phyloP scores from a whole-genome alignment of 345 rosid species.

The Heritiera fomes region DNA sequence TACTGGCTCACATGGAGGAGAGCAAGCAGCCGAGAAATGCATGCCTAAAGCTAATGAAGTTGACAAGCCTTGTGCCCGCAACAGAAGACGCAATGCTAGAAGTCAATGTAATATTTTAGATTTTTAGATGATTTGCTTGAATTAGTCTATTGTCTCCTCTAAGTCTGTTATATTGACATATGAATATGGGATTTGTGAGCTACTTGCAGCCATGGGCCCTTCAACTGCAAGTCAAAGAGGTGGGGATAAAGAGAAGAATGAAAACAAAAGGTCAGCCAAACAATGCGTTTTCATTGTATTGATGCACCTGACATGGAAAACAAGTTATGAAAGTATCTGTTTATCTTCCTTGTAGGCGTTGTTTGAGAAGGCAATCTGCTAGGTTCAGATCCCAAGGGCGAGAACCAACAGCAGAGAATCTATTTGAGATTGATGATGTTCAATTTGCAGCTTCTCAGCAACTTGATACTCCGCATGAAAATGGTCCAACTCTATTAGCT shows the following conservation, averaged over 20 bases:
- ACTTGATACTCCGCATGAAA: constrained; percentile 30
- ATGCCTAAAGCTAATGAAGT: constrained; percentile 24
- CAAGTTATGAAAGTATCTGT: not conserved
- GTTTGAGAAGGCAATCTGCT: constrained; percentile 61
- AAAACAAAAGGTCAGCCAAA: constrained; percentile 55
- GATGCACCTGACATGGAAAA: not conserved
- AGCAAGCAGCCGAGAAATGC: constrained; percentile 25
- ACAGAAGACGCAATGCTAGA: constrained; percentile 44
- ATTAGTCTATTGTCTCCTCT: constrained; percentile 9
- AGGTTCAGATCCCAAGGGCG: constrained; percentile 47
- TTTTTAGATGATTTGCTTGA: constrained; percentile 3
- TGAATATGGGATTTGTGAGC: not conserved
- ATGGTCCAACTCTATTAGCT: constrained; percentile 16
- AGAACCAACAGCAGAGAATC: constrained; percentile 43
- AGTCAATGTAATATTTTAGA: constrained; percentile 43
- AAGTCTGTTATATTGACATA: not conserved
- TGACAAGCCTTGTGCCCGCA: constrained; percentile 27
- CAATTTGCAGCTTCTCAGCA: constrained; percentile 24
- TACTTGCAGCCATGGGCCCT: constrained; percentile 55
- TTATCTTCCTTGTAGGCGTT: constrained; percentile 39
- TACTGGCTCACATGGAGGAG: constrained; percentile 27
- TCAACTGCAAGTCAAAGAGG: constrained; percentile 34
- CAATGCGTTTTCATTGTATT: not conserved
- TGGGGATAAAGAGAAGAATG: constrained; percentile 48
- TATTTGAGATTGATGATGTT: constrained; percentile 60